Percentiles rank a stretch among this genome's conserved stretches.
phyloP scores from a whole-genome alignment of 1,284 basidiomycete genomes.

The Ganoderma leucocontextum region DNA sequence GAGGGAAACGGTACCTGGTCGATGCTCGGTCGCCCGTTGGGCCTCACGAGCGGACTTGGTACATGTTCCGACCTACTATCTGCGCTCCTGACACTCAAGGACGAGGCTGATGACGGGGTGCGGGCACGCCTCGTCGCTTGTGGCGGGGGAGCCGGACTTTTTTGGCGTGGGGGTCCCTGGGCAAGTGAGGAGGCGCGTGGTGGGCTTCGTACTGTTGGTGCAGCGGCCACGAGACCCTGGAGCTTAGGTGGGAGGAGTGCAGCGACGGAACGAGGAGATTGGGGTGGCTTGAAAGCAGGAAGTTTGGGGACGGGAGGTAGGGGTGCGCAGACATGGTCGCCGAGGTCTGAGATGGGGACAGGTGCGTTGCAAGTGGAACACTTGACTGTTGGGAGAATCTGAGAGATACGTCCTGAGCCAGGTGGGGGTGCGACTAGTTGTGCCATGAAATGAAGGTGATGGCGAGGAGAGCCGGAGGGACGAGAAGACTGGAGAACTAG shows the following conservation, averaged over 20 bases:
- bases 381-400: slow-evolving; percentile 81
- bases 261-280: slow-evolving; percentile 46
- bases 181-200: slow-evolving; percentile 37
- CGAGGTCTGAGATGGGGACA: slow-evolving; percentile 74
- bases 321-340: slow-evolving; percentile 74
- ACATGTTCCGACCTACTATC: slow-evolving; percentile 29
- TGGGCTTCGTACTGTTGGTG: slow-evolving; percentile 30
- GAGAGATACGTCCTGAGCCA: slow-evolving; percentile 62
- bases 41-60: slow-evolving; percentile 25
- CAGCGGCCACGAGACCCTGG: slow-evolving; percentile 39
- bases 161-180: slow-evolving; percentile 34
- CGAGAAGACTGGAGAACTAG: slow-evolving; percentile 19
- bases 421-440: slow-evolving; percentile 48
- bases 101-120: slow-evolving; percentile 35
- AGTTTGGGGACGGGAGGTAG: slow-evolving; percentile 53
- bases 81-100: slow-evolving; percentile 22
- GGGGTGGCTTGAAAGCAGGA: slow-evolving; percentile 40
- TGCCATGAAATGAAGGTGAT: slow-evolving; percentile 48
- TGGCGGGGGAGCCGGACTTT: slow-evolving; percentile 7
- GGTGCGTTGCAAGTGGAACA: slow-evolving; percentile 79
- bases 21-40: slow-evolving; percentile 23
- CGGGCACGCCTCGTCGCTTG: slow-evolving; percentile 24
- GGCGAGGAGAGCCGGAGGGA: slow-evolving; percentile 26
- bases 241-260: slow-evolving; percentile 40
- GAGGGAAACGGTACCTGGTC: slow-evolving; percentile 28